Evolutionary conservation across 225 moss, liverwort and hornwort genomes (phyloP).

Genomic region (Thuidium tamariscinum): DNA sequence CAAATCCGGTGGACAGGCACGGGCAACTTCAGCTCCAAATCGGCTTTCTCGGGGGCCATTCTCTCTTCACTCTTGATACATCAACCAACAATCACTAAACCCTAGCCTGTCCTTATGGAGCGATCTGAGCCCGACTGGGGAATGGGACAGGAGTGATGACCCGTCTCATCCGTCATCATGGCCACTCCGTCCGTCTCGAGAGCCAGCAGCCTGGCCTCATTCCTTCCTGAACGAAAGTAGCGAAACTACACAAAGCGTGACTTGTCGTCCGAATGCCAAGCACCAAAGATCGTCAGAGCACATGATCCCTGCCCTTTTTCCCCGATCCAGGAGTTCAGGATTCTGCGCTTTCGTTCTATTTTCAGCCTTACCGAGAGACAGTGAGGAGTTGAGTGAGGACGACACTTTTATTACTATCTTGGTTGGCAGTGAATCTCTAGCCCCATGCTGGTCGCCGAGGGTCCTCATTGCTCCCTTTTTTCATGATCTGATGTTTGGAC

Average conservation of each 20-base stretch:
- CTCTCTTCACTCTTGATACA: neutral
- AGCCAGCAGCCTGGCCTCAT: neutral
- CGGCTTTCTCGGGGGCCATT: slow-evolving; percentile 28
- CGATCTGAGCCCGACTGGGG: neutral
- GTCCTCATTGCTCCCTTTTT: neutral
- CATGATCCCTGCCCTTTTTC: neutral
- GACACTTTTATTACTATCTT: neutral
- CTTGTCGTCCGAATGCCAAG: neutral
- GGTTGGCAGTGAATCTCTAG: neutral
- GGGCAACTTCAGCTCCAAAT: slow-evolving; percentile 9
- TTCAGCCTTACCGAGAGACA: neutral
- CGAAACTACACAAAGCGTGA: neutral
- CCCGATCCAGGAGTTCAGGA: neutral
- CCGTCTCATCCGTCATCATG: neutral
- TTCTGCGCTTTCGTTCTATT: neutral
- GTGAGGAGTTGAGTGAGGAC: neutral
- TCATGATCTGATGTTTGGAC: neutral
- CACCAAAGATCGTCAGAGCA: neutral
- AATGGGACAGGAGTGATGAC: neutral
- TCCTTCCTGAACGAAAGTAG: neutral
- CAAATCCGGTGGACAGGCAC: slow-evolving; percentile 26
- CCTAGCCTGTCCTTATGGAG: neutral
- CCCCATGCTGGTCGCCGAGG: neutral
- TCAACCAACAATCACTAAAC: neutral
- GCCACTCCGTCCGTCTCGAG: neutral